Percentiles rank a stretch among this genome's conserved stretches.
These are phyloP conservation scores for Ulota crispa DNA, from an alignment of 225 moss, liverwort and hornwort genomes.

Conservation along the genomic window DNA sequence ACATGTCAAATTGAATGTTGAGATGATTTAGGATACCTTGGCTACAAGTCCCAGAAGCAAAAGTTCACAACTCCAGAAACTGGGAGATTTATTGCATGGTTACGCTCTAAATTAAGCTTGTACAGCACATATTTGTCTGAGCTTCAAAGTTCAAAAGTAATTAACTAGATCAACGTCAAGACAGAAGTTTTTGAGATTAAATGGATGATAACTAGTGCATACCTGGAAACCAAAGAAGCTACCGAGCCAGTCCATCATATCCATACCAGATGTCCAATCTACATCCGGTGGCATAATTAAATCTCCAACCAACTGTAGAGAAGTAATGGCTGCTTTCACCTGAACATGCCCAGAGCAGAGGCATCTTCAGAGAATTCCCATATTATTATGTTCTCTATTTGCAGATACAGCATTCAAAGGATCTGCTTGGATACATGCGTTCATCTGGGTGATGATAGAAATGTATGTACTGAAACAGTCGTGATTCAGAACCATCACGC, in stretches of 20 bases:
- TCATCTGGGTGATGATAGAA: not conserved
- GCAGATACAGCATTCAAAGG: not conserved
- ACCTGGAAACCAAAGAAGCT: conserved; percentile 91
- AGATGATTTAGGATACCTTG: not conserved
- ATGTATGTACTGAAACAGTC: not conserved
- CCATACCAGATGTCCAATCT: conserved; percentile 46
- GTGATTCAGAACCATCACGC: not conserved
- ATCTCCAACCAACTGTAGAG: conserved; percentile 60
- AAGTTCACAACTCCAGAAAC: not conserved
- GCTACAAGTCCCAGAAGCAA: not conserved
- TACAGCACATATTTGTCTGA: not conserved
- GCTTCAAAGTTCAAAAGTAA: not conserved
- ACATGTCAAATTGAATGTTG: not conserved
- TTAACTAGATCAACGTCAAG: not conserved
- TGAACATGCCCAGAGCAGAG: conserved; percentile 18
- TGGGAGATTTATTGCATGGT: not conserved
- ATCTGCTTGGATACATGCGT: not conserved
- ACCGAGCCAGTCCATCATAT: conserved; percentile 93
- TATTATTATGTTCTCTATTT: not conserved
- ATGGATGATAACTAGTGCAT: not conserved
- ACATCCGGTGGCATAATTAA: conserved; percentile 55
- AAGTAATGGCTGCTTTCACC: conserved; percentile 84
- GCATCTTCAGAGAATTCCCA: not conserved
- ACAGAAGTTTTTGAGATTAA: not conserved
- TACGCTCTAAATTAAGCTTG: not conserved